Evolutionary conservation across 345 rosid species (phyloP).

Genomic region (Pugionium cornutum): DNA sequence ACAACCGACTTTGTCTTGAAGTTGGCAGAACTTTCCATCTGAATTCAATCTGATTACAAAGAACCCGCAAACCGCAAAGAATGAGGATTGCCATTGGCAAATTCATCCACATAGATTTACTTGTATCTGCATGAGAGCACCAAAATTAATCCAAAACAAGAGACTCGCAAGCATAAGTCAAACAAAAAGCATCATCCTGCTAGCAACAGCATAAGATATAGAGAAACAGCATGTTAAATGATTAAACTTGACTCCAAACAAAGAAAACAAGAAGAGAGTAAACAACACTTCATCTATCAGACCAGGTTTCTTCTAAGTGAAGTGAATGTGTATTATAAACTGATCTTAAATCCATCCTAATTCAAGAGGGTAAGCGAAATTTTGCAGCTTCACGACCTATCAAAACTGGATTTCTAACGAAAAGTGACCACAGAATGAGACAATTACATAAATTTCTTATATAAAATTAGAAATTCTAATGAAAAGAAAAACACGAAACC

Average conservation of each 20-base stretch:
- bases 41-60: slow-evolving; percentile 70
- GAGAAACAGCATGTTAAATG: background rate
- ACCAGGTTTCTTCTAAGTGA: slow-evolving; percentile 5
- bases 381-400: slow-evolving; percentile 3
- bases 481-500: background rate
- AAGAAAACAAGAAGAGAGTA: slow-evolving; percentile 17
- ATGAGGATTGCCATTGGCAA: slow-evolving; percentile 74
- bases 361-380: background rate
- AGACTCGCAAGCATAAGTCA: background rate
- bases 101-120: slow-evolving; percentile 95
- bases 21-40: slow-evolving; percentile 56
- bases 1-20: slow-evolving; percentile 46
- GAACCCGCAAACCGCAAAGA: slow-evolving; percentile 51
- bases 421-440: background rate
- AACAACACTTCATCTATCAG: slow-evolving; percentile 15
- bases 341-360: background rate
- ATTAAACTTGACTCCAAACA: slow-evolving; percentile 12
- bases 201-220: background rate
- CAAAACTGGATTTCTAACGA: background rate
- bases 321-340: background rate
- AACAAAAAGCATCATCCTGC: background rate
- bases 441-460: background rate
- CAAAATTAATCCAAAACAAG: background rate
- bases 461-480: background rate
- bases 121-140: slow-evolving; percentile 60